Evolutionary conservation across 805 yeast genomes (phyloP), one percentile per base, ranked within the genome.

Genomic region (Myxozyma kluyveri): DNA sequence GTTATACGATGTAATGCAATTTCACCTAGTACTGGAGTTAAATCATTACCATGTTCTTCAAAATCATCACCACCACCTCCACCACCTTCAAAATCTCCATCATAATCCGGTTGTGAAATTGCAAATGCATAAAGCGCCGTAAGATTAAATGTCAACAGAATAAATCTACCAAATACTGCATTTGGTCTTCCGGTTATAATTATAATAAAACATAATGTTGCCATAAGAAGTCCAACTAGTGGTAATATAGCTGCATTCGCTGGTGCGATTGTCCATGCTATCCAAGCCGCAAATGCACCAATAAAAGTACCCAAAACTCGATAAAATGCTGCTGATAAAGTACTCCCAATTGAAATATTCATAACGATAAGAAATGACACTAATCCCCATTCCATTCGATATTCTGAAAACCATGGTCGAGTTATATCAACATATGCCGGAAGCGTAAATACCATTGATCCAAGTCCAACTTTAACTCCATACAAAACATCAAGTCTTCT

Each of bases 361-460:
- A 87, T 86, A 72, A 87, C 85, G 49, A 87, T 83, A 61, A 87
- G 82, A 60, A 81, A 87, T 0, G 89, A 82, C n/a, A 85, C 86
- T 35, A 87, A 68, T 0, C 88, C 82, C 96, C 96, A 87, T 65
- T 87, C 96, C 14, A 85, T 84, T 57, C 90, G 70, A 88, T 88
- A 86, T 38, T 72, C 75, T 42, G 70, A 75, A 61, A 86, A 88
- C 1, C 65, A 56, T 3, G 72, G 71, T 45, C 82, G 72, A 0
- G 88, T 79, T 10, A 65, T 63, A 2, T 83, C 82, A 24, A 79
- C 63, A 61, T 81, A 86, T 1, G 95, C 95, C 49, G 88, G 81
- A 0, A 78, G 59, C 0, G 89, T 81, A 26, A 87, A 69, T 3
- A 77, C 69, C 48, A 84, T 73, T 0, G 91, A 85, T 0, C 96